Base-by-base conservation (phyloP, 441 rosid genomes). In the Breynia disticha region DNA sequence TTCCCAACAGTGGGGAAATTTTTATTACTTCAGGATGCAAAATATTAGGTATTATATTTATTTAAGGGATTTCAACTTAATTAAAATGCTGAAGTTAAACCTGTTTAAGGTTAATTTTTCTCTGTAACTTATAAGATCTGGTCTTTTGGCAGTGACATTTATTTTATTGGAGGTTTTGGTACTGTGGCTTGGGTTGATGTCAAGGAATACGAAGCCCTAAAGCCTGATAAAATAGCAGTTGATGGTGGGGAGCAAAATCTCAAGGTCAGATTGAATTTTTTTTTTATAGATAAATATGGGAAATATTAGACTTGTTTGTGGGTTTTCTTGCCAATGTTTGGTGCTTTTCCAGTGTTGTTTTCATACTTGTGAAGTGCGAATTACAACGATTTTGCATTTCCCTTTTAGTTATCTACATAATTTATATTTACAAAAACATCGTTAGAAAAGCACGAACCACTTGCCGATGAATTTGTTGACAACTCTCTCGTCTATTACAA, bases 131-230 rank as follows among this genome's bases (percentile, higher is more conserved):
- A 24, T 24, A 44, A 11, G 47, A 4, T 46, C 19, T 7, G 11
- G 19, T 48, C n/a, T n/a, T 58, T 68, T 67, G 63, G 54, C 73
- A 89, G 97, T 66, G 99, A 93, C 72, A 86, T 93, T 67, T 93
- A 89, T 67, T 93, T 93, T 69, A 86, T 93, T 53, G 99, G 99
- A 71, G 99, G 99, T 60, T 93, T 93, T 70, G 99, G 99, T 50
- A 89, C 99, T 4, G 95, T 93, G 61, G 99, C 95, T 43, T 93
- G 99, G 99, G 95, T 93, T 17, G 84, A 89, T 77, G 95, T 86
- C 38, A 77, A 76, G 72, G 97, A 93, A 78, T 89, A 84, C 1
- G 87, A 89, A 61, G 71, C 79, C 43, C 66, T 93, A 69, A 72
- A 72, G 38, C 99, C 99, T 16, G 99, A 93, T 71, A 93, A 79